phyloP scores from a whole-genome alignment of 345 rosid species.

The Linum usitatissimum region DNA sequence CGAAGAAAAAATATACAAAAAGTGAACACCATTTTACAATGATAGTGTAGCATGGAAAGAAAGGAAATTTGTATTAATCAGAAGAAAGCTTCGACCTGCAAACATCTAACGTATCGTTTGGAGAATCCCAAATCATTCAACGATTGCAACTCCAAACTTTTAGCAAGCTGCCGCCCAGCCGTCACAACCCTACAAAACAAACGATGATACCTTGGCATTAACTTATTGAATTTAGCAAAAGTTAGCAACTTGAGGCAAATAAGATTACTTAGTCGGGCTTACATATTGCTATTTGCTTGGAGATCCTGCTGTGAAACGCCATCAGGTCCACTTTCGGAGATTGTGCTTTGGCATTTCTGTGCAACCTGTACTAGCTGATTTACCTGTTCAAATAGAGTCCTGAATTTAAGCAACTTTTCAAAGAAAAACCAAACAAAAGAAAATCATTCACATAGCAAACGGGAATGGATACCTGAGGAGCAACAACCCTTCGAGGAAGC shows the following conservation, averaged over 20 bases:
- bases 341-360: conserved; percentile 88
- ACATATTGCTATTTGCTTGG: conserved; percentile 92
- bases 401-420: not conserved
- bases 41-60: not conserved
- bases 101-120: conserved; percentile 86
- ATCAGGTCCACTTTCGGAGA: conserved; percentile 80
- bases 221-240: too few relatives aligned
- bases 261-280: conserved; percentile 19
- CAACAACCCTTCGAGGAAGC: conserved; percentile 88
- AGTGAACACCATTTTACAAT: too few relatives aligned
- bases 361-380: conserved; percentile 90
- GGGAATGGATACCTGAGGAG: conserved; percentile 57
- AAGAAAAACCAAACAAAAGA: not conserved
- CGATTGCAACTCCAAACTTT: conserved; percentile 80
- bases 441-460: not conserved
- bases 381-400: conserved; percentile 36
- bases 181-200: conserved; percentile 59
- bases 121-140: conserved; percentile 90
- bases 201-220: not conserved
- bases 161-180: conserved; percentile 84
- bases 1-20: conserved; percentile 4
- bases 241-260: too few relatives aligned
- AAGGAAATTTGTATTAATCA: not conserved
- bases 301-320: conserved; percentile 83
- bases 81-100: conserved; percentile 53